These are phyloP conservation scores for Russula sp. DNA, from an alignment of 768 basidiomycete genomes.

Conservation along the genomic window DNA sequence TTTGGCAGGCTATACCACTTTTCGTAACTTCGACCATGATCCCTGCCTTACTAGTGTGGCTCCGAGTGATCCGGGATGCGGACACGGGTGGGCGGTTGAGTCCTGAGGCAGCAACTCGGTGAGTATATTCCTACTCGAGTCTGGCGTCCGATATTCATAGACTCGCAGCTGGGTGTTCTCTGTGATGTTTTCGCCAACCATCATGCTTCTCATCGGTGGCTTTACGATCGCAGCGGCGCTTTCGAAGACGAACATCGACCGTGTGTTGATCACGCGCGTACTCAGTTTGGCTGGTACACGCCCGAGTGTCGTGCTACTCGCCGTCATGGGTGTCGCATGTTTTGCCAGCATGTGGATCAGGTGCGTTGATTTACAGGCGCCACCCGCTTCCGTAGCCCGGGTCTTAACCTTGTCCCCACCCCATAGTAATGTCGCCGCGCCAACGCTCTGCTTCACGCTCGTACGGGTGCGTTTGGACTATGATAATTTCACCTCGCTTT, in stretches of 20 bases:
- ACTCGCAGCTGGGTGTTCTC: constrained; percentile 76
- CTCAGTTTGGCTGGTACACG: constrained; percentile 84
- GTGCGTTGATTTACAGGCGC: constrained; percentile 29
- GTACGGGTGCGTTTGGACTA: constrained; percentile 59
- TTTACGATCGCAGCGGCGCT: constrained; percentile 97
- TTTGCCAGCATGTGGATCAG: constrained; percentile 99
- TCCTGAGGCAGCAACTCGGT: constrained; percentile 77
- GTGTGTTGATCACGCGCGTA: constrained; percentile 83
- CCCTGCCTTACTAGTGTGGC: constrained; percentile 79
- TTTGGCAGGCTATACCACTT: constrained; percentile 83
- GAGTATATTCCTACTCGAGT: constrained; percentile 26
- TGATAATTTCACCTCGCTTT: background rate
- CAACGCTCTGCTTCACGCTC: constrained; percentile 92
- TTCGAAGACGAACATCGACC: constrained; percentile 92
- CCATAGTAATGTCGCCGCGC: constrained; percentile 89
- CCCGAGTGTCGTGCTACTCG: constrained; percentile 80
- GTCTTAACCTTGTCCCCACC: background rate
- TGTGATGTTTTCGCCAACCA: constrained; percentile 94
- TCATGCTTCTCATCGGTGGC: constrained; percentile 96
- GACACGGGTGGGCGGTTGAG: constrained; percentile 46
- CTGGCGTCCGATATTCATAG: constrained; percentile 4
- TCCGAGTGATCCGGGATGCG: constrained; percentile 64
- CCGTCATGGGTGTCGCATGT: constrained; percentile 94
- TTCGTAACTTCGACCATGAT: constrained; percentile 94
- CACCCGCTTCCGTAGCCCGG: background rate